phyloP scores from a whole-genome alignment of 1,284 basidiomycete genomes.

The Fomitopsis palustris region DNA sequence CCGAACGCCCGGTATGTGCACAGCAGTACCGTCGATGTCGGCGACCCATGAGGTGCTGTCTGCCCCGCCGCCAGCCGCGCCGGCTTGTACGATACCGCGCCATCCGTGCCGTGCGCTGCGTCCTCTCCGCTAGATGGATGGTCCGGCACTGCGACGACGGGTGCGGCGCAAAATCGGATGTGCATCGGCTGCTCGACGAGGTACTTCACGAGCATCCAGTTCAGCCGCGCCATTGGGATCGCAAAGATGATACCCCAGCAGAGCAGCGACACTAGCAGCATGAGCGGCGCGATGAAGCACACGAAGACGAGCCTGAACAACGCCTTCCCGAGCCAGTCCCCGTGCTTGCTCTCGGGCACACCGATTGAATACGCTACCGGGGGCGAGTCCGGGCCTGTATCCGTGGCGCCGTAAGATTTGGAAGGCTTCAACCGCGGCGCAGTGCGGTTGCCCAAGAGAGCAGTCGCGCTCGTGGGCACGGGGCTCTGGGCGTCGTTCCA shows the following conservation, averaged over 20 bases:
- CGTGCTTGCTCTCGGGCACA: conserved; percentile 32
- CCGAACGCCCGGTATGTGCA: conserved; percentile 95
- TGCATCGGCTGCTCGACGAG: conserved; percentile 79
- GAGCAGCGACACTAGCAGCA: conserved; percentile 81
- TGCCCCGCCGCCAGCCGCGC: conserved; percentile 66
- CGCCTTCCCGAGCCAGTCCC: conserved; percentile 60
- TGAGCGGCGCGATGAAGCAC: conserved; percentile 81
- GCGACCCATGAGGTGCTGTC: conserved; percentile 68
- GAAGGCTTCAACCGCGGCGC: conserved; percentile 35
- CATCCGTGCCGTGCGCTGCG: conserved; percentile 15
- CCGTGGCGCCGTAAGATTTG: conserved; percentile 65
- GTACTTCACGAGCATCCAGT: conserved; percentile 89
- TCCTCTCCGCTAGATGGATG: conserved; percentile 19
- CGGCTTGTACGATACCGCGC: conserved; percentile 52
- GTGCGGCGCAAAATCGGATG: conserved; percentile 89
- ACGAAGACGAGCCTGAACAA: conserved; percentile 80
- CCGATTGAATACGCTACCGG: conserved; percentile 36
- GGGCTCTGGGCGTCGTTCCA: conserved; percentile 23
- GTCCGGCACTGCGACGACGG: conserved; percentile 45
- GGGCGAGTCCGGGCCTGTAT: conserved; percentile 34
- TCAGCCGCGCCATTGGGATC: conserved; percentile 97
- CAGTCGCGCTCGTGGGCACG: conserved; percentile 29
- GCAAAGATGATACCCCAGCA: conserved; percentile 95
- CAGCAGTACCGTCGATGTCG: conserved; percentile 82
- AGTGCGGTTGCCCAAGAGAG: conserved; percentile 28